Conservation (phyloP, 345 rosid genomes). For the Pugionium dolabratum region DNA sequence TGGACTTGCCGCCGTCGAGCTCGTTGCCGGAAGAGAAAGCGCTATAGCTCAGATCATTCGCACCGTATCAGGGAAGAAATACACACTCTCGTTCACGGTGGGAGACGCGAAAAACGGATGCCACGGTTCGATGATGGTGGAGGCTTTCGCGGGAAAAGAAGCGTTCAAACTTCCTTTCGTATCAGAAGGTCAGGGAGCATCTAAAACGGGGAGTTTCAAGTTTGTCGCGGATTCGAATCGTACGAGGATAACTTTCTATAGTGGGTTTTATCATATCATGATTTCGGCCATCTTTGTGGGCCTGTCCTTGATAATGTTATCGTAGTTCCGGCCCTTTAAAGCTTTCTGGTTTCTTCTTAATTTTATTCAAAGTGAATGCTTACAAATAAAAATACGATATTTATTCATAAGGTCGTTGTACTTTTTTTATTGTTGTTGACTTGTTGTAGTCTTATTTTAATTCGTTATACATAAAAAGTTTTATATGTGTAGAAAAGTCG, state of each 20-base stretch:
- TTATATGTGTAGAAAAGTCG: too few relatives aligned
- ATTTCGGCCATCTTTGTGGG: slow-evolving; percentile 79
- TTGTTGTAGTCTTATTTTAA: too few relatives aligned
- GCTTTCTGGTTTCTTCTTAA: neutral
- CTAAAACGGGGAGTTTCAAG: slow-evolving; percentile 45
- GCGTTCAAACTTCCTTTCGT: slow-evolving; percentile 47
- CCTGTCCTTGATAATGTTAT: slow-evolving; percentile 74
- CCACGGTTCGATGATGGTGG: slow-evolving; percentile 81
- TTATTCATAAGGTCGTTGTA: too few relatives aligned
- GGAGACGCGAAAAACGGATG: slow-evolving; percentile 86
- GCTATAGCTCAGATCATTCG: slow-evolving; percentile 76
- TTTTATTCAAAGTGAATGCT: neutral
- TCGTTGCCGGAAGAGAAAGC: slow-evolving; percentile 85
- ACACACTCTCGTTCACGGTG: slow-evolving; percentile 53
- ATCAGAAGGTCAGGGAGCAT: slow-evolving; percentile 59
- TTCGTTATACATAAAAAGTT: too few relatives aligned
- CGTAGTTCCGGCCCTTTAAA: slow-evolving; percentile 38
- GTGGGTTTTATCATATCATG: slow-evolving; percentile 70
- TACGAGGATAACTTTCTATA: slow-evolving; percentile 73
- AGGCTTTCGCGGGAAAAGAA: slow-evolving; percentile 60
- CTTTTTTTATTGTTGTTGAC: too few relatives aligned
- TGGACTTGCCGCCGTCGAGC: slow-evolving; percentile 59
- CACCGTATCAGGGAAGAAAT: slow-evolving; percentile 48
- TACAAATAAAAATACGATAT: too few relatives aligned
- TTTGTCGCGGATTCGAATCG: slow-evolving; percentile 53